These are phyloP conservation scores for Arthroderma uncinatum DNA, from an alignment of 2,329 filamentous ascomycete species.

Conservation along the genomic window DNA sequence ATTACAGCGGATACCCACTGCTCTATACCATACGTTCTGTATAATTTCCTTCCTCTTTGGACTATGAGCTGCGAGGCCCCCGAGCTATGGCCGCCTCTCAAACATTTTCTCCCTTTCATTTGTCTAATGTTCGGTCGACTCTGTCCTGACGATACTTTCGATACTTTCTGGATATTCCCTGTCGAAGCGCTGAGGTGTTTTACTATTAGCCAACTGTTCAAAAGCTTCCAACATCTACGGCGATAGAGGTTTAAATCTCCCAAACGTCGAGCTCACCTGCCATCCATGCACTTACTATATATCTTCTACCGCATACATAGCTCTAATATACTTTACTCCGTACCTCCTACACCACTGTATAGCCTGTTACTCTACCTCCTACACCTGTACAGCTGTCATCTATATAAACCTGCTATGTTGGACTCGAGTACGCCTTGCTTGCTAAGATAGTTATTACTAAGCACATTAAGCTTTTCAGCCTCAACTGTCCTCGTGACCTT, in stretches of 20 bases:
- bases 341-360: too few relatives aligned
- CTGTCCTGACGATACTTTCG: neutral
- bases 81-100: neutral
- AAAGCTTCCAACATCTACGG: neutral
- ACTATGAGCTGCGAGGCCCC: neutral
- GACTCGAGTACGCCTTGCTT: neutral
- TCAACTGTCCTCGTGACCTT: neutral
- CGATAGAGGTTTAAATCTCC: neutral
- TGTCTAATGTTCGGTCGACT: neutral
- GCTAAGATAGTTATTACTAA: neutral
- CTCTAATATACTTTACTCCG: too few relatives aligned
- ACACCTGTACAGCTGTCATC: too few relatives aligned
- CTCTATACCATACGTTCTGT: neutral
- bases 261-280: too few relatives aligned
- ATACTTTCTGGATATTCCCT: neutral
- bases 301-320: too few relatives aligned
- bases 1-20: neutral
- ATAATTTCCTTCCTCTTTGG: neutral
- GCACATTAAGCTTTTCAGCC: slow-evolving; percentile 2
- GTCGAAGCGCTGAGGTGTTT: neutral
- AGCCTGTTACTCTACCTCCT: too few relatives aligned
- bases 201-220: neutral
- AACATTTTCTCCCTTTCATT: slow-evolving; percentile 1
- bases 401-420: too few relatives aligned
- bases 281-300: too few relatives aligned